Base-by-base conservation (phyloP, 2,329 filamentous ascomycete genomes). In the Neopestalotiopsis clavispora region DNA sequence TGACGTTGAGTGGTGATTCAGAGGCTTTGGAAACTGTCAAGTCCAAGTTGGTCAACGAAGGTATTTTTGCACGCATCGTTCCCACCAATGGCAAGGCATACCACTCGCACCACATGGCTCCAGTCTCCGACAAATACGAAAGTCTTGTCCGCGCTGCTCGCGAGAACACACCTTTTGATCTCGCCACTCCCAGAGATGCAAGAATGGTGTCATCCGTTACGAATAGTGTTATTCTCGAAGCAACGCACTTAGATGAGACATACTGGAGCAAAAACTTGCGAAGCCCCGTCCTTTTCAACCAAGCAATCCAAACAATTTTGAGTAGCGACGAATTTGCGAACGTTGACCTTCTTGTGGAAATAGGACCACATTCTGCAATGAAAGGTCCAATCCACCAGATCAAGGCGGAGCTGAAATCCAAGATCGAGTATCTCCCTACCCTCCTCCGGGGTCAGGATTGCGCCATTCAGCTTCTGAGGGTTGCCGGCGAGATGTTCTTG, bases 1-100 rank as follows among this genome's bases (percentile, higher is more conserved):
- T 84, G 20, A 79, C 86, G 7, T 83, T 85, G 57, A 84, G 84
- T 23, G 84, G 85, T 6, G 82, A 85, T 5, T 82, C 83, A 13
- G 81, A 80, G 30, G 82, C 80, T 0, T 65, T 83, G 28, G 23
- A 23, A 23, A 23, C 23, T 78, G 81, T 72, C 75, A 76, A 1
- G 74, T 87, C 2, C 80, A 78, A 70, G 77, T 80, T 32, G 72
- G 79, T 4, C 74, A 82, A 64, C 23, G 81, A 80, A 42, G 81
- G 80, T 4, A 75, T 80, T 23, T 79, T 84, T 13, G 83, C 85
- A 68, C 83, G 84, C 2, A 81, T 81, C 1, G 76, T 79, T 66
- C 77, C 80, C 7, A 86, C 85, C 67, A 83, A 84, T 63, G 79
- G 76, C 1, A 76, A 76, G 20, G 80, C 86, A 0, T 79, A 80